These are phyloP conservation scores for Yamadazyma oceani DNA, from an alignment of 1,139 yeast species.

Conservation along the genomic window DNA sequence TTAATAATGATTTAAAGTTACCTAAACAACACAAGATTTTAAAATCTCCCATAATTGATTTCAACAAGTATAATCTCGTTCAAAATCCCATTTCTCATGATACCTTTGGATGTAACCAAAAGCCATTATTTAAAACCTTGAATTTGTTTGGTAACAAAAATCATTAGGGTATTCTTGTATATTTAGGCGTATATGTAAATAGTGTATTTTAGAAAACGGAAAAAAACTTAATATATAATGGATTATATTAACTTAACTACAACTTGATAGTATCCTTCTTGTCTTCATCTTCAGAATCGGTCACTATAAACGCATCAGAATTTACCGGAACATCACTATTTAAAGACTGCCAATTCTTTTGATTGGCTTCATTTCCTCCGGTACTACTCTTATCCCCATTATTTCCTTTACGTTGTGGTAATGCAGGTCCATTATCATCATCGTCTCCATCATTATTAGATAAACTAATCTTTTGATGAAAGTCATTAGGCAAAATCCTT, in stretches of 20 bases:
- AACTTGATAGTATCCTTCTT: slow-evolving; percentile 15
- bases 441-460: slow-evolving; percentile 30
- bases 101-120: slow-evolving; percentile 13
- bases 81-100: slow-evolving; percentile 6
- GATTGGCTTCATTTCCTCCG: slow-evolving; percentile 11
- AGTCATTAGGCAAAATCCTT: slow-evolving; percentile 52
- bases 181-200: slow-evolving; percentile 11
- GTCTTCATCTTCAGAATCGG: slow-evolving; percentile 76
- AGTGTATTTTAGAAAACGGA: slow-evolving; percentile 16
- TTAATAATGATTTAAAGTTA: slow-evolving; percentile 31
- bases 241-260: background rate
- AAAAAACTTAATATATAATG: slow-evolving; percentile 2
- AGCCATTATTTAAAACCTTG: slow-evolving; percentile 28
- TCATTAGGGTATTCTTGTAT: background rate
- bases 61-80: slow-evolving; percentile 30
- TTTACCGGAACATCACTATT: slow-evolving; percentile 53
- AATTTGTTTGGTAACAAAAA: slow-evolving; percentile 23
- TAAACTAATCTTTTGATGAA: slow-evolving; percentile 53
- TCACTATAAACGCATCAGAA: slow-evolving; percentile 73
- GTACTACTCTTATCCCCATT: no score
- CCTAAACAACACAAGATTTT: slow-evolving; percentile 38
- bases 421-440: slow-evolving; percentile 27
- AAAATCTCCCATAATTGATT: slow-evolving; percentile 38
- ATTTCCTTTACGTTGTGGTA: slow-evolving; percentile 14
- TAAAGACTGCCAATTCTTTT: slow-evolving; percentile 62